Evolutionary conservation across 345 rosid species (phyloP), one percentile per base, ranked within the genome.

Genomic region (Trapa bicornis): DNA sequence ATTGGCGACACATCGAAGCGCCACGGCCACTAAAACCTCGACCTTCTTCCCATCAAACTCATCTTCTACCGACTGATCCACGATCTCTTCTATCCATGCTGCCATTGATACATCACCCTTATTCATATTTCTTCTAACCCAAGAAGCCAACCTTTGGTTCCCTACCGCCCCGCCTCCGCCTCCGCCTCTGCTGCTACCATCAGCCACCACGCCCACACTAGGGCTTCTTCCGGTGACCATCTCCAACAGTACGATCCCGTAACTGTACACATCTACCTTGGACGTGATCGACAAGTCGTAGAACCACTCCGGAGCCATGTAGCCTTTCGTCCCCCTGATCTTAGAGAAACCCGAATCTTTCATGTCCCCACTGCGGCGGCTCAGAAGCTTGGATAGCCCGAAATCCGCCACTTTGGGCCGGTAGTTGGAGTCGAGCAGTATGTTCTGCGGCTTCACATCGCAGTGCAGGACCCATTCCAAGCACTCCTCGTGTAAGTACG

Each of bases 401-500:
- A 73, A 73, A 68, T 79, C 77, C 0, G 77, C 58, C 4, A 75
- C 68, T 39, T 75, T 79, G 3, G 79, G 70, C 1, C 37, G 61
- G 64, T 39, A 75, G 6, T 14, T 4, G 0, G 65, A 64, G 47
- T 78, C 76, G 1, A 75, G 36, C 2, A 78, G 72, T 8, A 78
- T 72, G 72, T 75, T 75, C 0, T 75, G 70, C 0, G 77, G 79
- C 68, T 79, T 79, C 29, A 79, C 71, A 9, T 75, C 82, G 9
- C 76, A 70, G 37, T 71, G 80, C 10, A 79, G 41, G 17, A 79
- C 68, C 83, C 78, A 76, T 12, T 78, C 76, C 17, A 74, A 48
- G 75, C 84, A 81, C 42, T 76, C 84, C 41, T 78, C 82, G 0
- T 81, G 84, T 17, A 81, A 65, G 65, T 81, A 81, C 8, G 79